Evolutionary conservation across 345 rosid species (phyloP), one percentile per base, ranked within the genome.

Genomic region (Salix koriyanagi): DNA sequence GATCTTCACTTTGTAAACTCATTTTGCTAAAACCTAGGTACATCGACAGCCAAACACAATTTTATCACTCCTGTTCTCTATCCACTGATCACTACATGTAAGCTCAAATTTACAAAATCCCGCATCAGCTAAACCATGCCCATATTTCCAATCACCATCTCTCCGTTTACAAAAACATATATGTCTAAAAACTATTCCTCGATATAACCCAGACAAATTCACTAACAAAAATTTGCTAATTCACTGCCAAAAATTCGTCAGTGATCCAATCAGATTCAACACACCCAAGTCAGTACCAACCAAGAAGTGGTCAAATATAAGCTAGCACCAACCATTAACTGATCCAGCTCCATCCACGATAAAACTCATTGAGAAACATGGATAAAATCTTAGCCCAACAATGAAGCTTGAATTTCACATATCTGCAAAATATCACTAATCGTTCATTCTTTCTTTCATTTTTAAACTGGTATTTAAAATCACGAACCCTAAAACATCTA

Each of bases 1-100:
- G 83, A 67, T 79, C 90, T 77, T 86, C 94, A 66, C 69, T 83
- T 65, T 87, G 88, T 71, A 84, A 58, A 90, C 87, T 96, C 99
- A 96, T 93, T 79, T 82, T 85, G 81, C 79, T 67, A 71, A 79
- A 69, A 73, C 68, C 18, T 36, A 32, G 26, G 30, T 65, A 28
- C 34, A 44, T 18, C 65, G 36, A 50, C 23, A 7, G 41, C 50
- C 30, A 46, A 44, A 65, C 7, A 13, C 48, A 7, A 46, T 21
- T 39, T 39, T 41, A 26, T 32, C 75, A 70, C 37, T 41, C 13
- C 21, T 5, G 16, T 71, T 54, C 61, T 37, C 67, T 12, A 56
- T 2, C 60, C 36, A 7, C 74, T 44, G 11, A 8, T 65, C 75
- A 65, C 75, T 71, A 41, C 56, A 54, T 2, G 28, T 13, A 34